Percentiles rank a stretch among this genome's conserved stretches.
These are phyloP conservation scores for Polytrichum formosum DNA, from an alignment of 225 moss, liverwort and hornwort genomes.

Conservation along the genomic window DNA sequence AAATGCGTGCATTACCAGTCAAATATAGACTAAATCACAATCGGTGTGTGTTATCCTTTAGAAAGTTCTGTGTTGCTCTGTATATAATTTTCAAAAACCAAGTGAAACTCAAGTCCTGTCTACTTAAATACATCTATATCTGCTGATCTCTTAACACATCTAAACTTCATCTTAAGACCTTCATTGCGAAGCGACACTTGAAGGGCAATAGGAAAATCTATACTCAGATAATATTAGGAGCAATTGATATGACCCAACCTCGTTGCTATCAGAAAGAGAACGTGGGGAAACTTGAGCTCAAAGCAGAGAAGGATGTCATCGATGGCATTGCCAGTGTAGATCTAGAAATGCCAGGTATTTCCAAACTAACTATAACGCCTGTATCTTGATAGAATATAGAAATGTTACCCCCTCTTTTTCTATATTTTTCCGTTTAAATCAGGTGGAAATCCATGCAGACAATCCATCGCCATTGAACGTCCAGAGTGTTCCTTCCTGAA, in stretches of 20 bases:
- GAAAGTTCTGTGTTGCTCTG: no score
- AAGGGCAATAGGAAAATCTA: no score
- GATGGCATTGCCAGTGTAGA: slow-evolving; percentile 15
- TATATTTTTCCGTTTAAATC: not conserved
- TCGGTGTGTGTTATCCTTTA: no score
- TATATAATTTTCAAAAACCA: no score
- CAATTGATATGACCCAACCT: not conserved
- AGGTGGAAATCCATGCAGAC: not conserved
- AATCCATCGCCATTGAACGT: not conserved
- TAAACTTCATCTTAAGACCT: not conserved
- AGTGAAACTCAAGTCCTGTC: not conserved
- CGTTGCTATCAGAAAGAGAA: slow-evolving; percentile 16
- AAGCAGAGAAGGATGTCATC: slow-evolving; percentile 8
- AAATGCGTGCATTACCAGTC: not conserved
- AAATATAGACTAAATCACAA: no score
- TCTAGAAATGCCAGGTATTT: slow-evolving; percentile 26
- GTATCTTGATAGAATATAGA: no score
- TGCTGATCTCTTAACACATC: not conserved
- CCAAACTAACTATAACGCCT: not conserved
- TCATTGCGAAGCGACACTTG: not conserved
- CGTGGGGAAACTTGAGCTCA: slow-evolving; percentile 27
- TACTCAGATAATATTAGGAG: no score
- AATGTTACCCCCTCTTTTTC: no score
- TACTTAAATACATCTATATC: not conserved
- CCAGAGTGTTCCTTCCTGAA: not conserved